Conservation (phyloP, 352 stramenopile species). For the Phytophthora litchii region DNA sequence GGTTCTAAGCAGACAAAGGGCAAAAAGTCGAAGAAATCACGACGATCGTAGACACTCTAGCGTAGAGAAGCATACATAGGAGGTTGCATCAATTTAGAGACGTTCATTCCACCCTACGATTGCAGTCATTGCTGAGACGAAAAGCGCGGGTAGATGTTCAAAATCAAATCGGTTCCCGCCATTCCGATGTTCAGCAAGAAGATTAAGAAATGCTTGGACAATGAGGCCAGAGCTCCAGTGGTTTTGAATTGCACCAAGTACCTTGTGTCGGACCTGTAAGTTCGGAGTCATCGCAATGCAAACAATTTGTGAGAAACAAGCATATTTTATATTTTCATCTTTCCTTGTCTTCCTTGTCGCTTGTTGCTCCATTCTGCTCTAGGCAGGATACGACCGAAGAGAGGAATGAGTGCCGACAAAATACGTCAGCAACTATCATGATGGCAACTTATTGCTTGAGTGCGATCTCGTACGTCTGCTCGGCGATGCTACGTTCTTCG, state of each 20-base stretch:
- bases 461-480: constrained; percentile 76
- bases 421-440: constrained; percentile 4
- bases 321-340: constrained; percentile 35
- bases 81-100: constrained; percentile 29
- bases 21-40: constrained; percentile 50
- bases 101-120: constrained; percentile 6
- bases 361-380: constrained; percentile 9
- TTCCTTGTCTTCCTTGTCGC: constrained; percentile 1
- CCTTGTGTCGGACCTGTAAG: constrained; percentile 3
- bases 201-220: constrained; percentile 43
- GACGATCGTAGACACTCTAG: constrained; percentile 27
- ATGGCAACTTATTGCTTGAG: constrained; percentile 41
- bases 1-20: constrained; percentile 19
- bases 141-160: background rate
- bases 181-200: constrained; percentile 28
- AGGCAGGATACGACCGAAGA: constrained; percentile 3
- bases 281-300: background rate
- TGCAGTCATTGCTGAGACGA: constrained; percentile 8
- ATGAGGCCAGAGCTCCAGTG: constrained; percentile 15
- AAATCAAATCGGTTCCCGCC: constrained; percentile 8
- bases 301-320: constrained; percentile 24
- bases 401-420: constrained; percentile 22
- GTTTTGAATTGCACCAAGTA: constrained; percentile 6
- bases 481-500: constrained; percentile 91
- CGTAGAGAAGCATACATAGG: constrained; percentile 22